Evolutionary conservation across 1,284 basidiomycete species (phyloP), one percentile per base, ranked within the genome.

Genomic region (Xerocomus nothofagi): DNA sequence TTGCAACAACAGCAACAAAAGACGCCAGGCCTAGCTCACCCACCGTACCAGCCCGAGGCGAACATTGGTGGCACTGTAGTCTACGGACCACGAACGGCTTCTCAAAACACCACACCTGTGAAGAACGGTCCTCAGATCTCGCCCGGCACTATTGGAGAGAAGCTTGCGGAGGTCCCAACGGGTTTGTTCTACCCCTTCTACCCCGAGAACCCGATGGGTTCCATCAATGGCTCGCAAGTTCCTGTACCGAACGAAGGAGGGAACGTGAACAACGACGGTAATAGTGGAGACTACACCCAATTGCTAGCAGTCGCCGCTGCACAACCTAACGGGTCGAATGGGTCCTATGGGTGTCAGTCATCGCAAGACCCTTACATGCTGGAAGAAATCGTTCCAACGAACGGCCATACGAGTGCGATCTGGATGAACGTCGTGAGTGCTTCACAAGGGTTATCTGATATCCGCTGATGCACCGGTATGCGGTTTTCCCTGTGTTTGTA

Each of bases 111-210:
- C 8, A 61, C 60, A 18, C 58, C 63, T 36, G 58, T 64, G 29
- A 62, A 62, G 43, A 57, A 43, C 17, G 59, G 62, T 37, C 46
- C 57, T 17, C 62, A 61, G 39, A 52, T 65, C 14, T 55, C 61
- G 6, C 58, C 60, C 17, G 53, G 54, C 15, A 32, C 44, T 54
- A 63, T 34, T 15, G 68, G 68, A 4, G 73, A 73, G 29, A 76
- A 73, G 43, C 72, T 86, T 40, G 80, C 80, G 6, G 82, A 86
- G 37, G 73, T 88, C 41, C 84, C 86, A 3, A 71, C 78, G 3
- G 74, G 75, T 18, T 65, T 89, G 45, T 88, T 89, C 67, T 89
- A 86, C 60, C 86, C 86, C 1, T 87, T 87, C 71, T 87, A 77
- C 61, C 81, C 84, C 1, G 83, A 87, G 60, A 73, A 74, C 33